These are phyloP conservation scores for Phytophthora fragariae DNA, from an alignment of 352 stramenopile species.

Conservation along the genomic window DNA sequence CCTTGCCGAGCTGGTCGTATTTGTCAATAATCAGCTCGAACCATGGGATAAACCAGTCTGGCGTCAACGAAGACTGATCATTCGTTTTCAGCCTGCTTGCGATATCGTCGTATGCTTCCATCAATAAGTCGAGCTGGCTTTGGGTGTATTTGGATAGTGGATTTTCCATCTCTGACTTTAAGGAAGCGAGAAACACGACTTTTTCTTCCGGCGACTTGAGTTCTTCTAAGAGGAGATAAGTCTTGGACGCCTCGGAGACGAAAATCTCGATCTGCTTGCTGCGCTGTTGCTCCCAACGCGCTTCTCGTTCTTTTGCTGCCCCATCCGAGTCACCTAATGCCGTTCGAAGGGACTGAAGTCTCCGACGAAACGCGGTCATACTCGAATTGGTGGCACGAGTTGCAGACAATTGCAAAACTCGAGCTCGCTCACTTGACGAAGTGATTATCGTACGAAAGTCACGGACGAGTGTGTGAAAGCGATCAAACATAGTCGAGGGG, in stretches of 20 bases:
- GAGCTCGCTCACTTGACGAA: not conserved
- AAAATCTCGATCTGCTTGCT: not conserved
- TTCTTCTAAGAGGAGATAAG: constrained; percentile 7
- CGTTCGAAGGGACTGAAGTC: not conserved
- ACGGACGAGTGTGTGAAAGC: not conserved
- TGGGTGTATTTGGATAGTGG: not conserved
- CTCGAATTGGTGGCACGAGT: not conserved
- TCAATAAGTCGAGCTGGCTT: not conserved
- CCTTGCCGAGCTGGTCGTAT: not conserved
- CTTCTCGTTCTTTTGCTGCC: not conserved
- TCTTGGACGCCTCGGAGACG: not conserved
- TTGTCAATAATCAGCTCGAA: constrained; percentile 6
- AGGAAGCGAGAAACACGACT: not conserved
- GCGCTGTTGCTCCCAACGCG: not conserved
- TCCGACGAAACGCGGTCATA: not conserved
- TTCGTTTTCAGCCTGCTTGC: not conserved
- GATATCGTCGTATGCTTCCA: not conserved
- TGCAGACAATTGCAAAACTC: not conserved
- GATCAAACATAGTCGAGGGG: not conserved
- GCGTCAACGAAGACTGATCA: not conserved
- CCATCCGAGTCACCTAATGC: not conserved
- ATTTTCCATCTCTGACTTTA: not conserved
- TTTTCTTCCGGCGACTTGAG: constrained; percentile 2
- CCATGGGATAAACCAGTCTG: constrained; percentile 10
- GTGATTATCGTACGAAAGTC: not conserved